A percentile compares a stretch with the other conserved stretches of the same genome.
Conservation (phyloP, 495 filamentous ascomycete genomes). For the Pseudomonodictys pantanalensis region DNA sequence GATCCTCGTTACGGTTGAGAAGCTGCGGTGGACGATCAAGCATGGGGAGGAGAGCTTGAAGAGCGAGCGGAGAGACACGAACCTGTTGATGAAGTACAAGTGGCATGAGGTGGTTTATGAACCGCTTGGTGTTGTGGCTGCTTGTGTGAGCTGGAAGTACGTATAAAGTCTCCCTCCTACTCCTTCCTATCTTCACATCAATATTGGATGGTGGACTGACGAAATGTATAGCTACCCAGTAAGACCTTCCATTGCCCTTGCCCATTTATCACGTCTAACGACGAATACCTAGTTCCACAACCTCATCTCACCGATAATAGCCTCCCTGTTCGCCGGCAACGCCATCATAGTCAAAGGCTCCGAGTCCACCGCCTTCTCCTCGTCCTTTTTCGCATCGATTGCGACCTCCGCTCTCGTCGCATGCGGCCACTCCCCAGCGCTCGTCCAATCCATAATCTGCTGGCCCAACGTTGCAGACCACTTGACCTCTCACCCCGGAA, state of each 20-base stretch:
- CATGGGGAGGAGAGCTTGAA: slow-evolving; percentile 83
- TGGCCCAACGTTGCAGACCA: slow-evolving; percentile 78
- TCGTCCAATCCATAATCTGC: slow-evolving; percentile 82
- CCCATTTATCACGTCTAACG: neutral
- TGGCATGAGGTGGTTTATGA: slow-evolving; percentile 87
- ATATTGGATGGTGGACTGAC: slow-evolving; percentile 1
- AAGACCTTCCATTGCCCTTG: slow-evolving; percentile 6
- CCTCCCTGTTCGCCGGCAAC: slow-evolving; percentile 89
- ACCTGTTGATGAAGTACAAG: slow-evolving; percentile 94
- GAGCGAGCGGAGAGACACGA: slow-evolving; percentile 70
- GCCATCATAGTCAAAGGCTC: slow-evolving; percentile 87
- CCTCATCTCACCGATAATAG: slow-evolving; percentile 85
- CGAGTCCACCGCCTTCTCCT: slow-evolving; percentile 90
- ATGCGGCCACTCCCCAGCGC: slow-evolving; percentile 77
- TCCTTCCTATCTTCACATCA: neutral
- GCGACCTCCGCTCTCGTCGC: slow-evolving; percentile 72
- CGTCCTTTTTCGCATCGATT: slow-evolving; percentile 74
- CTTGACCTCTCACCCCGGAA: slow-evolving; percentile 80
- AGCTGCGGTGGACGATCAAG: slow-evolving; percentile 88
- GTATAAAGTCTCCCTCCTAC: too few relatives aligned
- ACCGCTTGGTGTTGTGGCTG: slow-evolving; percentile 86
- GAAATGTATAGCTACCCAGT: slow-evolving; percentile 43
- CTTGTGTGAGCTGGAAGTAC: slow-evolving; percentile 95
- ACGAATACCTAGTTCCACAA: slow-evolving; percentile 80
- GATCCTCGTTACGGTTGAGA: slow-evolving; percentile 88